Conservation (phyloP, 257 asterid genomes). For the Cinchona pubescens region DNA sequence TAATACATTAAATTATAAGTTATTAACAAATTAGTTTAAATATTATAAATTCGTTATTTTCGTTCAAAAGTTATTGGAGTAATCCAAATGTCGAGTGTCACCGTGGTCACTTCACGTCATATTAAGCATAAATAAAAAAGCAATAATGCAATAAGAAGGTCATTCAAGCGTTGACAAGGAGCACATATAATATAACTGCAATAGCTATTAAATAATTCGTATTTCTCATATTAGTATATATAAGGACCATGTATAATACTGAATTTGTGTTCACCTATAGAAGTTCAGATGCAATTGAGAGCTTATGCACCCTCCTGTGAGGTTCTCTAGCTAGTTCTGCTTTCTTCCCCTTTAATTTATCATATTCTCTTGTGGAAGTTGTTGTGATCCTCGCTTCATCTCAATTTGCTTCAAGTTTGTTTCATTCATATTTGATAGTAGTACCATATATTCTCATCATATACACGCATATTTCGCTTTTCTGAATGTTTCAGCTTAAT, state of each 20-base stretch:
- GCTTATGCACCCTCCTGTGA: conserved; percentile 30
- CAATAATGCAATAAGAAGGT: conserved; percentile 12
- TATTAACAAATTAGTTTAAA: too few relatives aligned
- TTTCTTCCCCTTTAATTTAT: background rate
- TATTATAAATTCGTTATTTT: too few relatives aligned
- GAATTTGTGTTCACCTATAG: background rate
- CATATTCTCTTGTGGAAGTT: background rate
- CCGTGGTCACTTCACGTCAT: conserved; percentile 33
- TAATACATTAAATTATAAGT: too few relatives aligned
- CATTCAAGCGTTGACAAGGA: conserved; percentile 26
- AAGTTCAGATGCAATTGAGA: conserved; percentile 11
- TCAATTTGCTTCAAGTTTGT: background rate
- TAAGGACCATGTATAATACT: conserved; percentile 6
- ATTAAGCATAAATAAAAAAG: conserved; percentile 11
- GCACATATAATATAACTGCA: background rate
- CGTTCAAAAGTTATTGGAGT: too few relatives aligned
- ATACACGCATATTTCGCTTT: background rate
- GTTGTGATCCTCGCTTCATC: conserved; percentile 2
- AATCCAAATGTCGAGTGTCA: too few relatives aligned
- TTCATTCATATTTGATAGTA: background rate
- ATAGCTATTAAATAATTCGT: background rate
- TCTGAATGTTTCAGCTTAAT: background rate
- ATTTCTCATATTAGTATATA: background rate
- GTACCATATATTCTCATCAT: background rate
- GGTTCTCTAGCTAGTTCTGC: conserved; percentile 14